Evolutionary conservation across 2,329 filamentous ascomycete genomes (phyloP).

Genomic region (Colletotrichum sp.): DNA sequence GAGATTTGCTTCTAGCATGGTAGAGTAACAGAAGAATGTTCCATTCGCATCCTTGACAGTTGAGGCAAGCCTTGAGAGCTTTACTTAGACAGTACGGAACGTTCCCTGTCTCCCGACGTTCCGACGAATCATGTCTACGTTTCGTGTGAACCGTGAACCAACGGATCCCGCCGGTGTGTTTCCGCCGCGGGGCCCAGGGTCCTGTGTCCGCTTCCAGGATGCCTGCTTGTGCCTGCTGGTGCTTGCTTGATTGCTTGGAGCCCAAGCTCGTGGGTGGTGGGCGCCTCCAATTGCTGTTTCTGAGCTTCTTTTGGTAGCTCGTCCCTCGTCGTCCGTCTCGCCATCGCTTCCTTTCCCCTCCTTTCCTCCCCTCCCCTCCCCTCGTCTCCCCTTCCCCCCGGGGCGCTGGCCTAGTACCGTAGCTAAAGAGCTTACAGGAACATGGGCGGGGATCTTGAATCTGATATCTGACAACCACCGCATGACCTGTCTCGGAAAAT

Average conservation of each 20-base stretch:
- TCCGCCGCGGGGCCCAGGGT: not conserved
- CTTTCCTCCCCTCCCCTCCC: not conserved
- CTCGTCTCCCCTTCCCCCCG: not conserved
- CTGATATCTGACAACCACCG: not conserved
- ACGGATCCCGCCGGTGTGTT: not conserved
- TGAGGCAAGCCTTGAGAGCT: not conserved
- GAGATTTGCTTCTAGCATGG: not conserved
- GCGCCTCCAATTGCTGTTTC: constrained; percentile 14
- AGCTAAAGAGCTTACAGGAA: not conserved
- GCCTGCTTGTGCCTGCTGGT: not conserved
- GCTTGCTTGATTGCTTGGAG: not conserved
- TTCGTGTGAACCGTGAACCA: not conserved
- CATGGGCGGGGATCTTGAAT: not conserved
- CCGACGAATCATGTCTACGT: not conserved
- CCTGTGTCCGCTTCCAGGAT: not conserved
- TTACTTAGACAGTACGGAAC: not conserved
- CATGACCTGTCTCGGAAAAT: constrained; percentile 18
- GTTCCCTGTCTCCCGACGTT: not conserved
- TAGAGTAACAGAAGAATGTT: not conserved
- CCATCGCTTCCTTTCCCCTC: not conserved
- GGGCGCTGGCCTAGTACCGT: not conserved
- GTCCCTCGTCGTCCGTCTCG: not conserved
- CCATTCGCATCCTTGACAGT: not conserved
- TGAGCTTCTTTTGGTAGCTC: not conserved
- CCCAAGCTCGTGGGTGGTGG: not conserved